Conservation (phyloP, 2,329 filamentous ascomycete species). For the Sporothrix protearum region DNA sequence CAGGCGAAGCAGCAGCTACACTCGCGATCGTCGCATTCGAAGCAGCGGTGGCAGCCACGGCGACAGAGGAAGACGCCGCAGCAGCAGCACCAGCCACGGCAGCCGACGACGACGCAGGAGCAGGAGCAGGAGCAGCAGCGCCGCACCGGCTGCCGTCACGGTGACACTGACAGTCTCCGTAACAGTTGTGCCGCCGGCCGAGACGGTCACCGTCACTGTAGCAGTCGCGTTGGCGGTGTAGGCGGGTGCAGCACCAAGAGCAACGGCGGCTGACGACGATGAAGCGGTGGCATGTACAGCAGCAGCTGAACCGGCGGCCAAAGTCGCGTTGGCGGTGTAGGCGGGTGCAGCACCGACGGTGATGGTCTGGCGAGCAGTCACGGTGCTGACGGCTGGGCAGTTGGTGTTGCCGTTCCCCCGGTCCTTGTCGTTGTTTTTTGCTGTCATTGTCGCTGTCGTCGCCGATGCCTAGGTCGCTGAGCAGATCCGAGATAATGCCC, state of each 20-base stretch:
- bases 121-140: background rate
- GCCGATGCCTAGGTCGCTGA: conserved; percentile 26
- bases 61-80: conserved; percentile 1
- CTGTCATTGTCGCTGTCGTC: background rate
- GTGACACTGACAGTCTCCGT: conserved; percentile 25
- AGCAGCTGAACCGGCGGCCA: background rate
- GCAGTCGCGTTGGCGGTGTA: background rate
- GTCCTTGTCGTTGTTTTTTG: conserved; percentile 21
- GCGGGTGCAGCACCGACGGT: conserved; percentile 33
- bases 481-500: conserved; percentile 31
- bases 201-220: conserved; percentile 7
- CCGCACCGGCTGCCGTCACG: conserved; percentile 23
- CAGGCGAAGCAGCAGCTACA: background rate
- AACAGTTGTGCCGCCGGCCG: conserved; percentile 13
- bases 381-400: conserved; percentile 9
- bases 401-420: conserved; percentile 20
- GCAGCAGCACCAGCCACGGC: conserved; percentile 11
- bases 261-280: conserved; percentile 1
- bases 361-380: conserved; percentile 32
- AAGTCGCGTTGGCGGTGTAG: conserved; percentile 3
- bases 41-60: background rate
- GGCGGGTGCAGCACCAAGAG: conserved; percentile 1
- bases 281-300: background rate
- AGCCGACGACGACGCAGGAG: background rate
- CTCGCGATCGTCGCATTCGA: background rate